Conservation (phyloP, 2,329 filamentous ascomycete species). For the Ramularia collo-cygni region DNA sequence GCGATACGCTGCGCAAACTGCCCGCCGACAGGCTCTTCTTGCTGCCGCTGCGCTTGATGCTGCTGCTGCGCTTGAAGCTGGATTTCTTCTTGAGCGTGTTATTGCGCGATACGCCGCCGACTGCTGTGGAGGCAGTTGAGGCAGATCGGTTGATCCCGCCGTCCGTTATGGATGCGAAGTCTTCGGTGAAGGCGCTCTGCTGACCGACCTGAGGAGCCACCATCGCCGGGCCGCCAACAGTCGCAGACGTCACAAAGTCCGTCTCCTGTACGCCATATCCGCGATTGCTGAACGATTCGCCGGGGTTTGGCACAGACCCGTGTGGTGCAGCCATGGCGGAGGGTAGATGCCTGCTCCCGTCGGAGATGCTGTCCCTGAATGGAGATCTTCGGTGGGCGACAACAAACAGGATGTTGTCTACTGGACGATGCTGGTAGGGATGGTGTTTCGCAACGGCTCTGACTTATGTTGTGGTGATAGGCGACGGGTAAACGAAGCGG, state of each 20-base stretch:
- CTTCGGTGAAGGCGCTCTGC: slow-evolving; percentile 58
- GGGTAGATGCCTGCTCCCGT: too few relatives aligned
- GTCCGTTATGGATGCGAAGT: slow-evolving; percentile 60
- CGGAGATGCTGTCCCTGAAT: too few relatives aligned
- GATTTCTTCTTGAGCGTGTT: slow-evolving; percentile 86
- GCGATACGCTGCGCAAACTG: slow-evolving; percentile 71
- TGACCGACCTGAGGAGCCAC: slow-evolving; percentile 31
- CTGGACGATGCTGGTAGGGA: too few relatives aligned
- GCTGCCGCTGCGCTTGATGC: slow-evolving; percentile 72
- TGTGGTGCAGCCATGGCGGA: slow-evolving; percentile 22
- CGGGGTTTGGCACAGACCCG: slow-evolving; percentile 34
- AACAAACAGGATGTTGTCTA: too few relatives aligned
- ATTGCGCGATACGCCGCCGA: slow-evolving; percentile 47
- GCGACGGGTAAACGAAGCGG: too few relatives aligned
- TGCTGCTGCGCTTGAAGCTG: slow-evolving; percentile 66
- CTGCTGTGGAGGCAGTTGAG: slow-evolving; percentile 43
- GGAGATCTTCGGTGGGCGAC: too few relatives aligned
- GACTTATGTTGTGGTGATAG: too few relatives aligned
- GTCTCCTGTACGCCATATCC: slow-evolving; percentile 25
- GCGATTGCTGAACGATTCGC: slow-evolving; percentile 32
- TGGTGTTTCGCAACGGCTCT: too few relatives aligned
- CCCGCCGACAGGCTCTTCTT: slow-evolving; percentile 76
- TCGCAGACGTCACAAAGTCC: slow-evolving; percentile 32
- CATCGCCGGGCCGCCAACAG: slow-evolving; percentile 27
- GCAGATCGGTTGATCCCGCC: slow-evolving; percentile 53